Evolutionary conservation across 176 grass and related monocot genomes (phyloP).

Genomic region (Alopecurus myosuroides): DNA sequence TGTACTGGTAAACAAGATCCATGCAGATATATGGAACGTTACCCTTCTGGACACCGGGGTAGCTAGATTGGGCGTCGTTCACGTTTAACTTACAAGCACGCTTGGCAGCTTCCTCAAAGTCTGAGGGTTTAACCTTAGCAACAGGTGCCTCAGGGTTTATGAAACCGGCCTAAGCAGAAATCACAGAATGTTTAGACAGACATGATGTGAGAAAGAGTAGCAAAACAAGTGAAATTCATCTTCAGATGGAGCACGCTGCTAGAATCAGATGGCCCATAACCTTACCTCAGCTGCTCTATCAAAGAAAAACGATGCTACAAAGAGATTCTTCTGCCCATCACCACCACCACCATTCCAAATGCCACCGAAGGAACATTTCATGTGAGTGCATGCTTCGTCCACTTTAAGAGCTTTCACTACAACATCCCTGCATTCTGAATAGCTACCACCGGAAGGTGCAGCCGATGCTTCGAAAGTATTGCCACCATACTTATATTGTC

Average conservation of each 20-base stretch:
- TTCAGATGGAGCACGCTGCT: not conserved
- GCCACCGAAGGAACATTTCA: conserved; percentile 98
- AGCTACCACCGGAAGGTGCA: conserved; percentile 66
- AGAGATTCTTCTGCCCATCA: conserved; percentile 90
- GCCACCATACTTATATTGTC: conserved; percentile 52
- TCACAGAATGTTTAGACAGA: not conserved
- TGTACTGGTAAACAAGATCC: conserved; percentile 97
- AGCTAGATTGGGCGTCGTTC: conserved; percentile 57
- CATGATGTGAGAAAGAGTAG: not conserved
- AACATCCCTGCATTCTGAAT: conserved; percentile 67
- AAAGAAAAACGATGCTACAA: conserved; percentile 98
- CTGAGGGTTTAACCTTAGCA: conserved; percentile 63
- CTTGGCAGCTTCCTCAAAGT: conserved; percentile 80
- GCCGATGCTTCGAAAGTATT: conserved; percentile 62
- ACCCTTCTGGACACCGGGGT: conserved; percentile 47
- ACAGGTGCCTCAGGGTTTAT: conserved; percentile 60
- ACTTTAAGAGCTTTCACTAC: conserved; percentile 74
- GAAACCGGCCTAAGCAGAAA: conserved; percentile 76
- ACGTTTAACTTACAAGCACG: conserved; percentile 69
- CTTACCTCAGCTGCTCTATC: conserved; percentile 93
- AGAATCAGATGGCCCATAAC: not conserved
- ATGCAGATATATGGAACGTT: conserved; percentile 92
- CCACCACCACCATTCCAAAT: conserved; percentile 98
- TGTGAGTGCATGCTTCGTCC: conserved; percentile 79
- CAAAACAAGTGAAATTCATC: not conserved